Evolutionary conservation across 192 early-diverging fungal species (phyloP), one percentile per base, ranked within the genome.

Genomic region (Mortierella antarctica): DNA sequence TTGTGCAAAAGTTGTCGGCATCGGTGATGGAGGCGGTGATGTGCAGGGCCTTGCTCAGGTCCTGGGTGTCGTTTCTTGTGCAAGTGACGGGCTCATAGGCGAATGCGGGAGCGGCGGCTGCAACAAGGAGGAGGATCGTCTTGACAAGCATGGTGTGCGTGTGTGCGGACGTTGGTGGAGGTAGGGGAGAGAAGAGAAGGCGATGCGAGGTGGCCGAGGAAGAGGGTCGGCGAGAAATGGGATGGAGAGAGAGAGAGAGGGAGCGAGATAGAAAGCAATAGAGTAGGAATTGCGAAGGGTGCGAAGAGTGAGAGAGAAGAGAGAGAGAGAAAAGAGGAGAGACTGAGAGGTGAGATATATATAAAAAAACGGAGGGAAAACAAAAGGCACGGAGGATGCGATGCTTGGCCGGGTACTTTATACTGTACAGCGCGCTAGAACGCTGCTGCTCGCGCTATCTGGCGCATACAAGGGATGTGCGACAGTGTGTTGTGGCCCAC

Each of bases 81-180:
- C 73, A 75, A 45, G 44, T 75, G 50, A 50, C 23, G 20, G 65
- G 65, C 60, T 75, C 73, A 41, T 67, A 51, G 50, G 72, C 72
- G 41, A 67, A n/a, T 9, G 68, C 68, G 15, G 58, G 48, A 42
- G 68, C 58, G 9, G 65, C 73, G 17, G 57, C 39, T 10, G 65
- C 64, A 52, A 64, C 52, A 23, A 67, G 31, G 45, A 75, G 6
- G 51, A 74, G 21, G 39, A 18, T 53, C 3, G 49, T 57, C 45
- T 74, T 74, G 49, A 55, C 54, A 41, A 53, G 5, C 64, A 67
- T 74, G 12, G 15, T 55, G 21, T 42, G 17, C 2, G 47, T 40
- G 15, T 57, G 54, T 57, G 44, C 46, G 58, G 18, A 51, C 5
- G 39, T 40, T 31, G n/a, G 31, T 31, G 31, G 31, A 31, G 31